These are phyloP conservation scores for Agarophyton chilense DNA, from an alignment of 23 red algal genomes.

Conservation along the genomic window DNA sequence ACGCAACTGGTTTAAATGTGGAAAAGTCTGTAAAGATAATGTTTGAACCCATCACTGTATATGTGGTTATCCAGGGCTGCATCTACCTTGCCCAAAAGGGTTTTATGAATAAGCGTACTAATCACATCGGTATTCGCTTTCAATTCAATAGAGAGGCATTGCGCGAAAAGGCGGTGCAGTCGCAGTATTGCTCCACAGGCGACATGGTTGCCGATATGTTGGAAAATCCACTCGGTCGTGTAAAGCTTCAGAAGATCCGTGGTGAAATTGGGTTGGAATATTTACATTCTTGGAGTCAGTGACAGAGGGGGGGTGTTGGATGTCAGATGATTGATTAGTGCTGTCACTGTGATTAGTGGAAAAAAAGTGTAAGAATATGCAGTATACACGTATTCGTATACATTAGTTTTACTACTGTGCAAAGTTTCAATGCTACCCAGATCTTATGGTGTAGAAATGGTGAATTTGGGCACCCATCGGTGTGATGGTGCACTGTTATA, in stretches of 20 bases:
- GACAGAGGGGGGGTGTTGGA: too few relatives aligned
- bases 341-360: not conserved
- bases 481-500: too few relatives aligned
- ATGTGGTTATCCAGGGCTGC: constrained; percentile 6
- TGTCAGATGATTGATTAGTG: too few relatives aligned
- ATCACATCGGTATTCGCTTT: constrained; percentile 27
- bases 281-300: too few relatives aligned
- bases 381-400: too few relatives aligned
- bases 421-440: too few relatives aligned
- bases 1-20: not conserved
- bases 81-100: constrained; percentile 14
- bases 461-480: too few relatives aligned
- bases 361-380: too few relatives aligned
- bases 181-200: not conserved
- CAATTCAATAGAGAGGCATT: constrained; percentile 12
- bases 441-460: too few relatives aligned
- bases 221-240: not conserved
- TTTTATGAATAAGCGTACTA: not conserved
- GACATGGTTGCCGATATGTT: constrained; percentile 15
- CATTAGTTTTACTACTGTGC: too few relatives aligned
- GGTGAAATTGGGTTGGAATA: not conserved
- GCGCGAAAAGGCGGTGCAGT: not conserved
- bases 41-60: constrained; percentile 23
- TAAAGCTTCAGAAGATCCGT: constrained; percentile 36
- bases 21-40: not conserved